Conservation (phyloP, 495 filamentous ascomycete genomes). For the Schizothecium vesticola region DNA sequence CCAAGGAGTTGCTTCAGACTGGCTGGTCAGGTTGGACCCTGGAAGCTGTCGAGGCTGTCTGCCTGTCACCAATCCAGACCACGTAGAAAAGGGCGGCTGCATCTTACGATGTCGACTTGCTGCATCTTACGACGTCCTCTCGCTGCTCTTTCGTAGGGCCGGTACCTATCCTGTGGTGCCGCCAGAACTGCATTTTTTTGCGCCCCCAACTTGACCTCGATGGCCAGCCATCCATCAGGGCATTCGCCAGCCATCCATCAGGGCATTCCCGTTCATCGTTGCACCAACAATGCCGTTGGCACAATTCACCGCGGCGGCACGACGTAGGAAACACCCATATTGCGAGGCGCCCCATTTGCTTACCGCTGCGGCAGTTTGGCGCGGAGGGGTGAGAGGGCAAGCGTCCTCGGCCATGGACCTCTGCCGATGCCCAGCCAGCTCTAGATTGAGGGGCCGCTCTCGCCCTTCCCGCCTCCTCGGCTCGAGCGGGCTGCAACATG, state of each 20-base stretch:
- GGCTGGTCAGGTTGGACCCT: not conserved
- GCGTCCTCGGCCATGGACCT: not conserved
- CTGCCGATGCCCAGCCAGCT: not conserved
- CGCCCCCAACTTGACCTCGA: not conserved
- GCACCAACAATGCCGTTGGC: not conserved
- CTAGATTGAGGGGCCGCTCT: not conserved
- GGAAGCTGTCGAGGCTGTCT: not conserved
- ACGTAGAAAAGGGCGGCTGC: constrained; percentile 5
- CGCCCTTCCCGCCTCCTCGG: not conserved
- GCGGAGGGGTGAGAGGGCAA: not conserved
- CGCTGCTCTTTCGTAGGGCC: not conserved
- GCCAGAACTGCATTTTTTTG: not conserved
- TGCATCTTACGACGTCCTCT: no score
- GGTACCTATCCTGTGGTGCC: no score
- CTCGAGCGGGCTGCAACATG: not conserved
- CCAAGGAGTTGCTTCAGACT: not conserved
- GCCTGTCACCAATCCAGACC: not conserved
- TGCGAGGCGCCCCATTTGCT: not conserved
- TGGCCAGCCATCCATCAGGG: no score
- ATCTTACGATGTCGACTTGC: no score
- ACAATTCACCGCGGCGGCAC: not conserved
- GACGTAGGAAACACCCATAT: not conserved
- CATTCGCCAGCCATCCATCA: no score
- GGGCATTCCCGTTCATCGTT: not conserved
- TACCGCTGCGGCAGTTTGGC: not conserved